Evolutionary conservation across 23 red algal species (phyloP), one percentile per base, ranked within the genome.

Genomic region (Porphyridium purpureum): DNA sequence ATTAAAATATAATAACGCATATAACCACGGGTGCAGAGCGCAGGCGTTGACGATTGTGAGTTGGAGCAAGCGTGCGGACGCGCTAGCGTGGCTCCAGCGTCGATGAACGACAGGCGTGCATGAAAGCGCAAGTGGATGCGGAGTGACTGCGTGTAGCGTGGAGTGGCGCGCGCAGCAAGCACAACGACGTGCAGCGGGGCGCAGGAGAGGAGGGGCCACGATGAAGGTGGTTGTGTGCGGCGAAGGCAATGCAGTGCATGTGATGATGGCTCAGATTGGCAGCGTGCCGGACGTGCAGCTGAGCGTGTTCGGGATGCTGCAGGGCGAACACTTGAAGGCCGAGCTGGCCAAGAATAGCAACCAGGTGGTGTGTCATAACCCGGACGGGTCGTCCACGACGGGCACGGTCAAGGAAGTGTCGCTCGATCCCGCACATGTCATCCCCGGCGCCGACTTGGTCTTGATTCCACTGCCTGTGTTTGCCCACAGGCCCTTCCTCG

Each of bases 321-420:
- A 44, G 17, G 38, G 11, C 11, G 38, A 44, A 44, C 11, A 44
- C 11, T 11, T 44, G 38, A 44, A 44, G 17, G 38, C 38, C 38
- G 38, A 17, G 17, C 11, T 44, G 11, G 38, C 38, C 17, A 17
- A 44, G 38, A n/a, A n/a, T n/a, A n/a, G n/a, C n/a, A n/a, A n/a
- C n/a, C n/a, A n/a, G n/a, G n/a, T n/a, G 38, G 38, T 44, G 38
- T 11, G 38, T 11, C 17, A 76, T 4, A 62, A 76, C 15, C 59
- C 71, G 3, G 61, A 66, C 58, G 61, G 49, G 27, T 41, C 47
- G n/a, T 21, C 42, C 48, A 64, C 24, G 4, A 64, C 35, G 15
- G 61, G 29, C 38, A 76, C 46, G 42, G 53, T 57, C 0, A 15
- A 76, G 30, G n/a, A 62, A 21, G 64, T 64, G 47, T 63, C 71